Evolutionary conservation across 176 grass and related monocot species (phyloP), one percentile per base, ranked within the genome.

Genomic region (Saccharum spontaneum): DNA sequence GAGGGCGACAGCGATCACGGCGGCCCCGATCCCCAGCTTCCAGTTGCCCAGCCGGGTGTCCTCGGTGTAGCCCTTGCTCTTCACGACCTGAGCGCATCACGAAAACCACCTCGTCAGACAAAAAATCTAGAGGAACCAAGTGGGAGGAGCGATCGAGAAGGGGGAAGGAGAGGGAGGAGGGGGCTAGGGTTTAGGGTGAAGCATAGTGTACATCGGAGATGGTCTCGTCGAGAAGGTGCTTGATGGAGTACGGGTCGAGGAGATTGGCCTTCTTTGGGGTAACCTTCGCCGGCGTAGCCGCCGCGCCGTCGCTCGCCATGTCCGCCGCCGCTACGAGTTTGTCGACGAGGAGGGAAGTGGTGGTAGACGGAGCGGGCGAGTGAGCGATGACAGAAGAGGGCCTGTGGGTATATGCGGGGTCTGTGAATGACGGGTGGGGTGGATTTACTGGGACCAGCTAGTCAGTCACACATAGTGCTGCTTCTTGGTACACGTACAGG

Each of bases 21-120:
- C 83, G 26, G 90, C 78, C 44, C 97, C 97, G 7, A 96, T 96
- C 54, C 86, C 61, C 85, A 99, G 88, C 82, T 84, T 99, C 74
- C 88, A 75, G 80, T 99, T 99, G 85, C 93, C 92, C 75, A 99
- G 82, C 87, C 86, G 87, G 83, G 91, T 91, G 80, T 99, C 86
- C 86, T 99, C 97, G 48, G 72, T 54, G 88, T 96, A 99, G 36
- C 97, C 97, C 61, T 89, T 94, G 71, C 71, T 79, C 90, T 91
- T 99, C 34, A 92, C 97, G 40, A 99, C 78, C 97, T 99, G 71
- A 23, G 11, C 28, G 57, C 18, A 73, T 83, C 18, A 59, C 3
- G 46, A n/a, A 14, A 79, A 7, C 48, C 39, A 38, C 36, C 22
- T 39, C 69, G 10, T 80, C 64, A 83, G 62, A 75, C 10, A 14